phyloP scores from a whole-genome alignment of 805 yeast genomes.

The Tetrapisispora iriomotensis region DNA sequence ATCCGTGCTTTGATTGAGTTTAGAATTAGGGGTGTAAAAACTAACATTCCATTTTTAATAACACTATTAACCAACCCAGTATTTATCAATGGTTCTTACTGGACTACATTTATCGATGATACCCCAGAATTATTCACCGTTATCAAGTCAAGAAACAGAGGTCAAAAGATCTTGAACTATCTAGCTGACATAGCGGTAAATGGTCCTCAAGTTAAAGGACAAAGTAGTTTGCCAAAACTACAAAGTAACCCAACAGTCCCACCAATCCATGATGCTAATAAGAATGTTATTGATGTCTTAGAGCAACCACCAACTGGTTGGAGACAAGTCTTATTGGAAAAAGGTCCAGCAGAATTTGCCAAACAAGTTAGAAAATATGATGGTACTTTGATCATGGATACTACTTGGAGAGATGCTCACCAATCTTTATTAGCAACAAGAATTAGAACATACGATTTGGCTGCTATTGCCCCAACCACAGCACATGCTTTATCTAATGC shows the following conservation, averaged over 20 bases:
- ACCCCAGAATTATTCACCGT: constrained; percentile 93
- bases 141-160: constrained; percentile 93
- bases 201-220: constrained; percentile 94
- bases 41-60: constrained; percentile 91
- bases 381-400: constrained; percentile 92
- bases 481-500: constrained; percentile 84
- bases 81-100: constrained; percentile 76
- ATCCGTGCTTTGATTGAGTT: constrained; percentile 92
- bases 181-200: constrained; percentile 90
- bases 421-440: constrained; percentile 96
- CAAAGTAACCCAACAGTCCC: constrained; percentile 70
- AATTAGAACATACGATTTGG: constrained; percentile 86
- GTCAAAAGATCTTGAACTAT: constrained; percentile 84
- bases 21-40: constrained; percentile 97
- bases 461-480: constrained; percentile 88
- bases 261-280: constrained; percentile 49
- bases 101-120: constrained; percentile 98
- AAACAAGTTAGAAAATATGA: constrained; percentile 71
- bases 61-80: constrained; percentile 86
- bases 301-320: constrained; percentile 61
- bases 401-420: constrained; percentile 99
- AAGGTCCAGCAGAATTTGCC: constrained; percentile 88
- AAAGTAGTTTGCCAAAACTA: constrained; percentile 84
- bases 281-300: constrained; percentile 50
- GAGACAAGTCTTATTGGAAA: constrained; percentile 75